Conservation (phyloP, 2,329 filamentous ascomycete genomes). For the Scedosporium boydii region DNA sequence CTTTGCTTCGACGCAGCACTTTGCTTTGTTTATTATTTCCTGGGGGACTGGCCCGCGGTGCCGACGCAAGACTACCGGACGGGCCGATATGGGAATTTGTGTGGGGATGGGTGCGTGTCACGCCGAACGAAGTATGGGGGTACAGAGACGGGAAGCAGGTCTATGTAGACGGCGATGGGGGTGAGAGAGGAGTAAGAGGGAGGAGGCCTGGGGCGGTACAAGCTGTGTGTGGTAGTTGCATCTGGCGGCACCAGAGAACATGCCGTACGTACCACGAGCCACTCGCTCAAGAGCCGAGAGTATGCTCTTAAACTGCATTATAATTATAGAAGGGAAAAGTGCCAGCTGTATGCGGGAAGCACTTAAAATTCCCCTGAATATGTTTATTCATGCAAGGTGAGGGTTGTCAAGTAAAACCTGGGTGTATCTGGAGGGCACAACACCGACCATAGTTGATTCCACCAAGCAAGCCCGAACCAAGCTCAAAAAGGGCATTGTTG, state of each 20-base stretch:
- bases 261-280: background rate
- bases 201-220: too few relatives aligned
- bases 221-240: background rate
- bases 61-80: conserved; percentile 2
- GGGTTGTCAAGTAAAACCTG: background rate
- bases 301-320: background rate
- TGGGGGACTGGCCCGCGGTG: background rate
- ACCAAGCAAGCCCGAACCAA: too few relatives aligned
- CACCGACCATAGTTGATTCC: background rate
- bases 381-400: background rate
- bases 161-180: background rate
- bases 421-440: background rate
- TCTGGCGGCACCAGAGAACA: background rate
- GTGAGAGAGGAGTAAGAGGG: too few relatives aligned
- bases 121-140: background rate
- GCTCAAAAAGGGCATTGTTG: background rate
- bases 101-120: background rate
- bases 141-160: background rate
- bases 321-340: background rate
- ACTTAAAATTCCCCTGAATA: background rate
- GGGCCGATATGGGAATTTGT: conserved; percentile 6
- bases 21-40: background rate
- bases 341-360: background rate
- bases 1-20: background rate
- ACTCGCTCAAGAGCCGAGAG: background rate